Conservation (phyloP, 2,329 filamentous ascomycete species). For the Septoria petroselini region DNA sequence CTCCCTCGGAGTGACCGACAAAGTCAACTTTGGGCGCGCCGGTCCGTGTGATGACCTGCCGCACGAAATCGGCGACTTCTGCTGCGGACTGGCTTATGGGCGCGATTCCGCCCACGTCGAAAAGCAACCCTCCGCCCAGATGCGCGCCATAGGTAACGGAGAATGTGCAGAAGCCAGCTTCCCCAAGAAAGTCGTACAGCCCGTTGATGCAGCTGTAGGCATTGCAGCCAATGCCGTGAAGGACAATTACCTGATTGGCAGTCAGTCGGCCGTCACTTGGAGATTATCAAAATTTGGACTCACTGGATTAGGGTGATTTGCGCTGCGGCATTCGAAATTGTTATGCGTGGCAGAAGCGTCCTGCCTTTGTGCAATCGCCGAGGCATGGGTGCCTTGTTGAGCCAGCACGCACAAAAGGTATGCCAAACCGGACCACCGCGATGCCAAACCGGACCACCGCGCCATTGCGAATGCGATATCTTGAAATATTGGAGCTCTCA, state of each 20-base stretch:
- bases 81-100: slow-evolving; percentile 5
- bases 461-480: too few species aligned
- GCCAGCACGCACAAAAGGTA: background rate
- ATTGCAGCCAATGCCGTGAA: slow-evolving; percentile 6
- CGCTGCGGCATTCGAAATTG: slow-evolving; percentile 15
- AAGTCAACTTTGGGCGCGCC: slow-evolving; percentile 13
- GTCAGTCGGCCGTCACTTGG: background rate
- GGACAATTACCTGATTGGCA: slow-evolving; percentile 4
- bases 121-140: background rate
- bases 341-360: slow-evolving; percentile 12
- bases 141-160: slow-evolving; percentile 9
- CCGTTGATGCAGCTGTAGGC: slow-evolving; percentile 3
- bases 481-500: too few species aligned
- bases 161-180: slow-evolving; percentile 13
- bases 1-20: slow-evolving; percentile 15
- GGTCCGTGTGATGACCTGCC: slow-evolving; percentile 8
- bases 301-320: slow-evolving; percentile 13
- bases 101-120: slow-evolving; percentile 4
- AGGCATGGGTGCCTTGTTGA: background rate
- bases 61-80: slow-evolving; percentile 12
- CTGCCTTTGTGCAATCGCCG: background rate
- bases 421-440: background rate
- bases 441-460: too few species aligned
- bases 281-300: too few species aligned
- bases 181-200: slow-evolving; percentile 5